These are phyloP conservation scores for Colletotrichum sidae DNA, from an alignment of 2,329 filamentous ascomycete species.

Conservation along the genomic window DNA sequence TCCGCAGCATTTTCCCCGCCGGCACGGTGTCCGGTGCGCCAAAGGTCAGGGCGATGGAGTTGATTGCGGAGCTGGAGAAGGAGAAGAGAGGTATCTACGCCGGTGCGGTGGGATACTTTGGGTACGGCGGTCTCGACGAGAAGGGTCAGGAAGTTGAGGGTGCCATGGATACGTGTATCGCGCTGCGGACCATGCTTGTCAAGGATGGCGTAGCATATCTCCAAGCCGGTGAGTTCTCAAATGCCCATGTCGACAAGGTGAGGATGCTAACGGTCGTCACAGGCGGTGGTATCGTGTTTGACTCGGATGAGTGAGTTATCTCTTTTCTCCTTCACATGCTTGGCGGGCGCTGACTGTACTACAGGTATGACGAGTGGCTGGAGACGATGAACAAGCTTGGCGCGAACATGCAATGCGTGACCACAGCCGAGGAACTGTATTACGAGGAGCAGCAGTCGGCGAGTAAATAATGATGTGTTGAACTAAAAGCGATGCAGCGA, in stretches of 20 bases:
- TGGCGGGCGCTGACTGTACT: not conserved
- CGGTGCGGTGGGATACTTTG: conserved; percentile 96
- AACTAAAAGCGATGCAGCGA: too few species aligned
- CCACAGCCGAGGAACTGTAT: conserved; percentile 80
- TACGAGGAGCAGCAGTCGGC: conserved; percentile 46
- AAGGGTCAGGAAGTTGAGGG: conserved; percentile 77
- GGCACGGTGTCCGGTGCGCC: conserved; percentile 96
- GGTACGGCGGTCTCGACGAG: conserved; percentile 78
- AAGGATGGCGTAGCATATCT: conserved; percentile 94
- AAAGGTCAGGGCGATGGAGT: conserved; percentile 96
- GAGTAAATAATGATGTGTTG: conserved; percentile 18
- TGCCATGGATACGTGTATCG: conserved; percentile 89
- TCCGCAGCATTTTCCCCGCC: conserved; percentile 95
- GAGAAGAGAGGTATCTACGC: conserved; percentile 98
- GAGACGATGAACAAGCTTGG: conserved; percentile 95
- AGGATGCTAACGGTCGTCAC: conserved; percentile 13
- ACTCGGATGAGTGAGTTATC: conserved; percentile 74
- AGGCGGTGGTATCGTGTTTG: conserved; percentile 92
- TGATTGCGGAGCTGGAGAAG: conserved; percentile 92
- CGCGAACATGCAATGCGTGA: conserved; percentile 90
- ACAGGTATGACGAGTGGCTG: conserved; percentile 86
- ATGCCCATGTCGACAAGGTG: not conserved
- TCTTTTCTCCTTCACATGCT: too few species aligned
- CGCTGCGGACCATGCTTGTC: conserved; percentile 90
- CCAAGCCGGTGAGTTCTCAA: conserved; percentile 70